A percentile compares a stretch with the other conserved stretches of the same genome.
Evolutionary conservation across 2,329 filamentous ascomycete species (phyloP).

Genomic region (Parafenestella ontariensis): DNA sequence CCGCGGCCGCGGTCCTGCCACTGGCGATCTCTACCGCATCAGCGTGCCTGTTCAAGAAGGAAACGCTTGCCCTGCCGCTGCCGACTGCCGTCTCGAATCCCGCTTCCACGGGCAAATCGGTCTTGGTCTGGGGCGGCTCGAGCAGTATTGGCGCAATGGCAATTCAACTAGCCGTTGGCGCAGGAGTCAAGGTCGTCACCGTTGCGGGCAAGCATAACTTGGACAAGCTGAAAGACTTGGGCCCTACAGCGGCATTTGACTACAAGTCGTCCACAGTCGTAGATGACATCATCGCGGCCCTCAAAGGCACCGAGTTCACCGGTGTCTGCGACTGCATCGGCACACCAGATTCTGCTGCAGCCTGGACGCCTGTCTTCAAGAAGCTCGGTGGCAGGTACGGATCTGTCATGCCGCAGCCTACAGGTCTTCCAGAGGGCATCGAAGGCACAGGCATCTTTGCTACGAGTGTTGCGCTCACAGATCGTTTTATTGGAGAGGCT

Average conservation of each 20-base stretch:
- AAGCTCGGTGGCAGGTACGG: constrained; percentile 41
- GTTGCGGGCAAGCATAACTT: constrained; percentile 48
- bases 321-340: constrained; percentile 53
- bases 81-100: constrained; percentile 39
- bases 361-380: constrained; percentile 37
- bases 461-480: constrained; percentile 22
- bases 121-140: constrained; percentile 62
- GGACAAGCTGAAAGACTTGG: constrained; percentile 35
- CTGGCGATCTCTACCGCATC: constrained; percentile 55
- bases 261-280: constrained; percentile 40
- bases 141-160: constrained; percentile 51
- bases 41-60: constrained; percentile 51
- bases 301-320: constrained; percentile 51
- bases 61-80: constrained; percentile 49
- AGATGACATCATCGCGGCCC: constrained; percentile 50
- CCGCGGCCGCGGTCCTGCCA: constrained; percentile 52
- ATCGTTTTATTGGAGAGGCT: constrained; percentile 40
- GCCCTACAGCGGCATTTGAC: constrained; percentile 40
- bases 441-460: constrained; percentile 33
- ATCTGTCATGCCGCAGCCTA: constrained; percentile 26
- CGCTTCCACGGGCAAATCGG: constrained; percentile 43
- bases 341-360: constrained; percentile 24
- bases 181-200: constrained; percentile 52
- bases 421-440: constrained; percentile 36
- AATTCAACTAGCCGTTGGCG: constrained; percentile 53